Percentiles rank a stretch among this genome's conserved stretches.
Conservation (phyloP, 371 early-diverging fungal genomes). For the Mortierella sp. region DNA sequence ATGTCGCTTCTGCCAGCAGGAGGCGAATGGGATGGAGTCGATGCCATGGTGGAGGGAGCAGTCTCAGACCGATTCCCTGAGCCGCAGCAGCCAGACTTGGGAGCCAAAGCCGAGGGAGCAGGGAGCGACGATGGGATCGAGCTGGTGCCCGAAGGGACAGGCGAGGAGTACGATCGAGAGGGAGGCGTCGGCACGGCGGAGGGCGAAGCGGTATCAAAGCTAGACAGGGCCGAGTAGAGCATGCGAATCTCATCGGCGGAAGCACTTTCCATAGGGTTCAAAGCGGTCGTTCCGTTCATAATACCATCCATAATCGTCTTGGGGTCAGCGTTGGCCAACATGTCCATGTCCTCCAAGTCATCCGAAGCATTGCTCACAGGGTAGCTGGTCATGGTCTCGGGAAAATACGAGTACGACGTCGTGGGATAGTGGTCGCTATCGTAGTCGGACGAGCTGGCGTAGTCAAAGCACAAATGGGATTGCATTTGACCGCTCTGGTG, state of each 20-base stretch:
- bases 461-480: slow-evolving; percentile 51
- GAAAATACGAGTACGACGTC: slow-evolving; percentile 51
- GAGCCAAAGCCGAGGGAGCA: slow-evolving; percentile 7
- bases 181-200: slow-evolving; percentile 38
- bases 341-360: slow-evolving; percentile 53
- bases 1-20: slow-evolving; percentile 52
- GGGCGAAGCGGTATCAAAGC: slow-evolving; percentile 44
- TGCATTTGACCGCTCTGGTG: slow-evolving; percentile 31
- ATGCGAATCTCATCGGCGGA: slow-evolving; percentile 52
- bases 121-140: slow-evolving; percentile 13
- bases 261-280: slow-evolving; percentile 50
- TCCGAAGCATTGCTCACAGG: slow-evolving; percentile 56
- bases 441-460: slow-evolving; percentile 54
- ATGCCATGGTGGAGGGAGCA: slow-evolving; percentile 29
- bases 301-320: slow-evolving; percentile 54
- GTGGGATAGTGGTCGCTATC: slow-evolving; percentile 53
- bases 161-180: slow-evolving; percentile 37
- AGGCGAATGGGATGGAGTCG: slow-evolving; percentile 35
- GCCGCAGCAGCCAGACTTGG: slow-evolving; percentile 25
- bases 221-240: slow-evolving; percentile 52
- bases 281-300: slow-evolving; percentile 49
- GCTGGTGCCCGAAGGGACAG: slow-evolving; percentile 17
- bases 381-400: slow-evolving; percentile 40
- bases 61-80: slow-evolving; percentile 22
- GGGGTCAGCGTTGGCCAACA: slow-evolving; percentile 31